Evolutionary conservation across 129 eudicot species (phyloP).

Genomic region (Gnaphalium uliginosum): DNA sequence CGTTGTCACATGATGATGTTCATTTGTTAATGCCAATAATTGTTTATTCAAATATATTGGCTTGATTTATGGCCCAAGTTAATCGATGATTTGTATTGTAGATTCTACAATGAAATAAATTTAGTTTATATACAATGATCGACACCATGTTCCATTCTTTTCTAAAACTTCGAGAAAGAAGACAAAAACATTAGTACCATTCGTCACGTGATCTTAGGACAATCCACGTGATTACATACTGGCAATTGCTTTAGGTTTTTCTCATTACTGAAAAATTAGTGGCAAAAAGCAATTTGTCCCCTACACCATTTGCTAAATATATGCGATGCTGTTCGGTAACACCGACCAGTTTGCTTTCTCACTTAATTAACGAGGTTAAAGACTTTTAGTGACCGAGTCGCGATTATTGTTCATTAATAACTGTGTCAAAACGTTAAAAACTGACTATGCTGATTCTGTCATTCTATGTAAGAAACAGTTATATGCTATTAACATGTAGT

Average conservation of each 20-base stretch:
- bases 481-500: not conserved
- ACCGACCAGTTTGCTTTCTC: constrained; percentile 2
- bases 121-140: too few relatives aligned
- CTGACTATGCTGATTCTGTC: too few relatives aligned
- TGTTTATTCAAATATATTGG: not conserved
- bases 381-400: not conserved
- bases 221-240: constrained; percentile 38
- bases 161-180: not conserved
- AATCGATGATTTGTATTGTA: not conserved
- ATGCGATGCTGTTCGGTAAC: not conserved
- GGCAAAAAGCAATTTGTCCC: constrained; percentile 27
- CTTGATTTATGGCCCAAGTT: not conserved
- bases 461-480: not conserved
- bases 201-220: constrained; percentile 38
- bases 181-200: constrained; percentile 33
- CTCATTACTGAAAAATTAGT: not conserved
- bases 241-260: constrained; percentile 16
- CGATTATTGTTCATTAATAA: too few relatives aligned
- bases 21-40: not conserved
- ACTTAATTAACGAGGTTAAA: not conserved
- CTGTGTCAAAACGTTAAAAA: not conserved
- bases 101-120: too few relatives aligned
- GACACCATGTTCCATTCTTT: constrained; percentile 21
- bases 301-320: constrained; percentile 14
- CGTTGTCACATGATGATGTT: constrained; percentile 11